Conservation (phyloP, 2,329 filamentous ascomycete genomes). For the Aspergillus japonicus region DNA sequence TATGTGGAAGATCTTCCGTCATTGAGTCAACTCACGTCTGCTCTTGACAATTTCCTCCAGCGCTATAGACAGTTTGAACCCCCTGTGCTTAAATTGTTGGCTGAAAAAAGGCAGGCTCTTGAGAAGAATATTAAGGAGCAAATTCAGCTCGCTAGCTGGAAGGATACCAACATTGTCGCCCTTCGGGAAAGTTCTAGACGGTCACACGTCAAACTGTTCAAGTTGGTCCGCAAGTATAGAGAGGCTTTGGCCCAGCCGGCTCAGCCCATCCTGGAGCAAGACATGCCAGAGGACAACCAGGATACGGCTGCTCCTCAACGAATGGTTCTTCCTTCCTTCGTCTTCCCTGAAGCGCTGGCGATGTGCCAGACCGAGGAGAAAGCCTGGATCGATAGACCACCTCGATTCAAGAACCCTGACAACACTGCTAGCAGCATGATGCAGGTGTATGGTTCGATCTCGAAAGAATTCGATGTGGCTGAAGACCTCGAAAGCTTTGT, state of each 20-base stretch:
- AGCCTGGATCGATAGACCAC: conserved; percentile 50
- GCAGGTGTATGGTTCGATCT: conserved; percentile 56
- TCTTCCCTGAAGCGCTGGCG: conserved; percentile 33
- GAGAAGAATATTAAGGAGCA: conserved; percentile 93
- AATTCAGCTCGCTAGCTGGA: conserved; percentile 94
- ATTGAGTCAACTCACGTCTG: conserved; percentile 60
- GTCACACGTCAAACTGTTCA: conserved; percentile 90
- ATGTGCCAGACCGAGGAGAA: conserved; percentile 30
- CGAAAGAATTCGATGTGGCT: conserved; percentile 56
- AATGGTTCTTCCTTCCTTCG: conserved; percentile 16
- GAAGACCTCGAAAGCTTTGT: conserved; percentile 66
- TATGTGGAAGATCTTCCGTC: conserved; percentile 59
- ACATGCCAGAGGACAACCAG: conserved; percentile 35
- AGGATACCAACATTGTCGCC: conserved; percentile 91
- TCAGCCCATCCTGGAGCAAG: conserved; percentile 53
- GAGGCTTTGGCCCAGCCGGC: conserved; percentile 74
- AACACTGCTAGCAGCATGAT: conserved; percentile 74
- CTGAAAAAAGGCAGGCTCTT: conserved; percentile 67
- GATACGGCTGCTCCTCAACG: conserved; percentile 22
- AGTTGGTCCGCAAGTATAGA: conserved; percentile 86
- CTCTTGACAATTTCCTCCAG: conserved; percentile 72
- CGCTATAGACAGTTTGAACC: conserved; percentile 72
- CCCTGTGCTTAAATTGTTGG: conserved; percentile 63
- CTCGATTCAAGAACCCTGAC: conserved; percentile 68
- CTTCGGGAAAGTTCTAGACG: conserved; percentile 83